A percentile compares a stretch with the other conserved stretches of the same genome.
phyloP scores from a whole-genome alignment of 1,139 yeast species.

The Groenewaldozyma sp. region DNA sequence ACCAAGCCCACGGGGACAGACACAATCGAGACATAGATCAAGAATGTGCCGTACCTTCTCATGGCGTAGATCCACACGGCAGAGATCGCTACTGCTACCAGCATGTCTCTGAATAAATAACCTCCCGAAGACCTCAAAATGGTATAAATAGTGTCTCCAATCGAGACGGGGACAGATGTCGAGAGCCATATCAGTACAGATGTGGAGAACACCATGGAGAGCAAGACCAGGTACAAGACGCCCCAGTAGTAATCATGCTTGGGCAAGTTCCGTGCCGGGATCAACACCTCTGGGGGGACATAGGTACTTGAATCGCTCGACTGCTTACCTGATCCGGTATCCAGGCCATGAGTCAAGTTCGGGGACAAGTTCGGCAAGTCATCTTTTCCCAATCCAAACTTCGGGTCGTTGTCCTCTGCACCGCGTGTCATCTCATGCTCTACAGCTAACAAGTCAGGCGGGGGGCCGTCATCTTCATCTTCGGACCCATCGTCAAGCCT shows the following conservation, averaged over 20 bases:
- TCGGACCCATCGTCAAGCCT: slow-evolving; percentile 10
- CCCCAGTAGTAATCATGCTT: slow-evolving; percentile 27
- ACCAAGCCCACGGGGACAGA: slow-evolving; percentile 29
- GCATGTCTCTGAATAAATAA: slow-evolving; percentile 23
- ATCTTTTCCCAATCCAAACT: slow-evolving; percentile 14
- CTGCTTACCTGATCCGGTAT: neutral
- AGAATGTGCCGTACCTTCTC: slow-evolving; percentile 25
- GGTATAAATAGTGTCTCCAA: slow-evolving; percentile 29
- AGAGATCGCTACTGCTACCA: slow-evolving; percentile 26
- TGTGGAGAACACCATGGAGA: slow-evolving; percentile 29
- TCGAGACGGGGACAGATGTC: slow-evolving; percentile 18
- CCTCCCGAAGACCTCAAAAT: slow-evolving; percentile 25
- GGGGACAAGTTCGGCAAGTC: slow-evolving; percentile 10
- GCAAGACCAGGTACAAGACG: slow-evolving; percentile 21
- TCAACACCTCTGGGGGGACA: slow-evolving; percentile 15
- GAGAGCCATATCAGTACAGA: slow-evolving; percentile 28
- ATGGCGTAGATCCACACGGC: slow-evolving; percentile 29
- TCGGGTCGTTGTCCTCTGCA: slow-evolving; percentile 2
- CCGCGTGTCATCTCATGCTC: slow-evolving; percentile 1
- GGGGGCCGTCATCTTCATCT: slow-evolving; percentile 21
- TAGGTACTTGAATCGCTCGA: slow-evolving; percentile 6
- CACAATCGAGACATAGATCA: slow-evolving; percentile 29
- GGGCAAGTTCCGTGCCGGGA: slow-evolving; percentile 12
- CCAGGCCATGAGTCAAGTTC: slow-evolving; percentile 8
- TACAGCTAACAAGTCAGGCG: slow-evolving; percentile 20